phyloP scores from a whole-genome alignment of 23 red algal genomes.

The Pyropia haitanensis region DNA sequence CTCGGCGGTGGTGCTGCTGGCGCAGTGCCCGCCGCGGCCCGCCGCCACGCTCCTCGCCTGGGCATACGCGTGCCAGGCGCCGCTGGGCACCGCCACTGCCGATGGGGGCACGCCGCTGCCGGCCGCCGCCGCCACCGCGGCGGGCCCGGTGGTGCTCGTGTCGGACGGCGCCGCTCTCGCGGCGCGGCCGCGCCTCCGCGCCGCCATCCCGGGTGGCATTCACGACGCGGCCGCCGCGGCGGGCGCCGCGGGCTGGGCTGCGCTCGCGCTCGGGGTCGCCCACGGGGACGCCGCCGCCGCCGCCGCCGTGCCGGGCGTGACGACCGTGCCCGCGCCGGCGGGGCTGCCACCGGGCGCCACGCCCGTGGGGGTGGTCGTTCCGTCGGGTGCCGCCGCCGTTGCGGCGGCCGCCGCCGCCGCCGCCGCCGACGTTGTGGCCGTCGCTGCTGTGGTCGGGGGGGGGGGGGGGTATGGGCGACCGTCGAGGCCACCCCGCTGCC shows the following conservation, averaged over 20 bases:
- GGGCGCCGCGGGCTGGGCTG: conserved; percentile 19
- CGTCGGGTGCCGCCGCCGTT: background rate
- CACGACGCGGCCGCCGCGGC: conserved; percentile 18
- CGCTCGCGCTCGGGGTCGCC: conserved; percentile 15
- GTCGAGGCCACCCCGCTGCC: conserved; percentile 24
- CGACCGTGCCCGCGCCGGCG: background rate
- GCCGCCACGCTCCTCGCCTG: conserved; percentile 1
- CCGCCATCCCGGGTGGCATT: conserved; percentile 23
- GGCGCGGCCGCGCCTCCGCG: conserved; percentile 10
- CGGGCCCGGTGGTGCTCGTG: conserved; percentile 10
- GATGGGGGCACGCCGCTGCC: background rate
- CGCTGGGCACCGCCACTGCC: conserved; percentile 7
- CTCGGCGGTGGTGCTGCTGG: conserved; percentile 30
- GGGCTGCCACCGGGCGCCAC: too few relatives aligned
- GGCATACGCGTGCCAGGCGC: conserved; percentile 53
- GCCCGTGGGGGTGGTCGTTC: too few relatives aligned
- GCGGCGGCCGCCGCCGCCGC: background rate
- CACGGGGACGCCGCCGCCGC: background rate
- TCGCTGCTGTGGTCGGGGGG: too few relatives aligned
- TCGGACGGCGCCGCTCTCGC: conserved; percentile 17
- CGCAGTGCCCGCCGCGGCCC: background rate
- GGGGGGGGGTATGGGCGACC: conserved; percentile 23
- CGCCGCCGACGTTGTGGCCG: too few relatives aligned
- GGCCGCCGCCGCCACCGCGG: conserved; percentile 2
- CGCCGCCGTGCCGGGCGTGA: background rate